A percentile compares a stretch with the other conserved stretches of the same genome.
Evolutionary conservation across 2,329 filamentous ascomycete species (phyloP).

Genomic region (Mycosphaerella sp.): DNA sequence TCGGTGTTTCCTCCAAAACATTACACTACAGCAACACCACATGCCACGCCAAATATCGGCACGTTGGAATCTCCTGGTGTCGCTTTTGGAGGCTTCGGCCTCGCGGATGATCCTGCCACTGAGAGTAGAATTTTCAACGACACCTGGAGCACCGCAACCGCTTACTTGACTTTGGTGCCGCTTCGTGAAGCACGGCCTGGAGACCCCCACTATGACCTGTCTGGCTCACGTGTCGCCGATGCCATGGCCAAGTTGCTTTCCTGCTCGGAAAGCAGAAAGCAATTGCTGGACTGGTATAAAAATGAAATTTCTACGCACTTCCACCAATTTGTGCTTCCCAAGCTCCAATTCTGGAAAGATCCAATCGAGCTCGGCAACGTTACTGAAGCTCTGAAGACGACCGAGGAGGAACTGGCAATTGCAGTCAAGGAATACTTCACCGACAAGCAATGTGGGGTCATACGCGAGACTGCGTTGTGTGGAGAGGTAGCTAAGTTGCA

Average conservation of each 20-base stretch:
- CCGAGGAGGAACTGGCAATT: constrained; percentile 34
- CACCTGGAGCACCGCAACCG: constrained; percentile 45
- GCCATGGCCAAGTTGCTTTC: constrained; percentile 16
- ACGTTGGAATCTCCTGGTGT: constrained; percentile 34
- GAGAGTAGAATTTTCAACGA: constrained; percentile 35
- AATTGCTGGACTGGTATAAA: constrained; percentile 42
- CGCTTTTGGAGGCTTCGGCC: constrained; percentile 38
- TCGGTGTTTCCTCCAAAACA: constrained; percentile 43
- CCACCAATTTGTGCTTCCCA: constrained; percentile 28
- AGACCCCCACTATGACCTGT: constrained; percentile 4
- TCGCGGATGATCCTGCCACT: constrained; percentile 35
- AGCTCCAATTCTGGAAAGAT: constrained; percentile 24
- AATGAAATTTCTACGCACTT: constrained; percentile 42
- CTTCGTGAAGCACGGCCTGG: not conserved
- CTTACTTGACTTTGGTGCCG: constrained; percentile 32
- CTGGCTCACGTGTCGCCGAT: constrained; percentile 13
- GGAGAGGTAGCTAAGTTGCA: too few species aligned
- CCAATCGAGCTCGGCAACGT: constrained; percentile 26
- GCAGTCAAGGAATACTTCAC: constrained; percentile 36
- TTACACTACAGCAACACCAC: constrained; percentile 41
- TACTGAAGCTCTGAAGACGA: constrained; percentile 34
- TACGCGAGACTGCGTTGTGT: too few species aligned
- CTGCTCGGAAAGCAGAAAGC: constrained; percentile 21
- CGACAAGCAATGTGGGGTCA: not conserved
- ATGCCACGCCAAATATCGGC: constrained; percentile 41